Base-by-base conservation (phyloP, 805 yeast genomes). In the Teunomyces aglyptinius region DNA sequence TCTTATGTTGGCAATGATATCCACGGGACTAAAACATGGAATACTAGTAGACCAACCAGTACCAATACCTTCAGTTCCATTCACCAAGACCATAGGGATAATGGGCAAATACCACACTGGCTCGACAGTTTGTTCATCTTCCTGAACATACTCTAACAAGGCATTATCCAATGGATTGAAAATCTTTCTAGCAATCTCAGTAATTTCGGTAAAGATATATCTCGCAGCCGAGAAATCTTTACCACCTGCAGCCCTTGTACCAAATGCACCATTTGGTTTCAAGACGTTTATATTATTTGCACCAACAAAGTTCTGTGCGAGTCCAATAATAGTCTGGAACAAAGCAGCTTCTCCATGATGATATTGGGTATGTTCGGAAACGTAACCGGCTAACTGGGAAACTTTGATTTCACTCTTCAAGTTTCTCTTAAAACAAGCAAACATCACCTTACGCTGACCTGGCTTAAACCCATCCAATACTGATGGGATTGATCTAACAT, bases 191-290 rank as follows among this genome's bases (percentile, higher is more conserved):
- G 98, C 87, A 42, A 94, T 75, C 28, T 84, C 82, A 45, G 80
- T 81, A 53, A 94, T 70, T 59, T 88, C 90, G 0, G 99, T 94
- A 65, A 80, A 88, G 64, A 94, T 91, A 73, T 94, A 94, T 79
- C 99, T 91, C 39, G 97, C 85, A 22, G 98, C 97, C n/a, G 98
- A 87, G 12, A 91, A 94, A 73, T 94, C 99, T 65, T 94, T 94
- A 73, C 99, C 99, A 67, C 99, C 99, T 20, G 89, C 77, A 20
- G 94, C 91, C 69, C 99, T 82, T 1, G 97, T 84, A 78, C 99
- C 99, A 63, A 94, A 94, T 28, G 89, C 85, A 76, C 99, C 99
- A 63, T 86, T 87, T 40, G 99, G 99, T 62, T 82, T 77, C 57
- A 94, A 71, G 44, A 89, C 60, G 64, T 94, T 86, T 56, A 94